Conservation (phyloP, 2,329 filamentous ascomycete genomes). For the Fusarium penzigii region DNA sequence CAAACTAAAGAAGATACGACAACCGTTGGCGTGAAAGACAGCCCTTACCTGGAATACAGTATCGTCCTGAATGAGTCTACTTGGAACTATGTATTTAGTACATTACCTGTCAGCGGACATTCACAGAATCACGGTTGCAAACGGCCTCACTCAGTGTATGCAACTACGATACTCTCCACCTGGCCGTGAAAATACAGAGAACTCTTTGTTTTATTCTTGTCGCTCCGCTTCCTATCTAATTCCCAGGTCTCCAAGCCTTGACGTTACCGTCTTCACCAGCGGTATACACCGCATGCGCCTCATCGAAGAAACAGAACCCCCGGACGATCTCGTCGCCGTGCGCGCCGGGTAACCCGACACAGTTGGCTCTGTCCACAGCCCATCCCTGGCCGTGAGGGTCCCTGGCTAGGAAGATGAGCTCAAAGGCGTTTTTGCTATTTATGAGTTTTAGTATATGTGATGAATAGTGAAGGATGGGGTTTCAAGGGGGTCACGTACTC, state of each 20-base stretch:
- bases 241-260: slow-evolving; percentile 53
- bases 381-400: slow-evolving; percentile 45
- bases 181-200: background rate
- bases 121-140: too few relatives aligned
- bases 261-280: slow-evolving; percentile 60
- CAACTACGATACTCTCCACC: background rate
- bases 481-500: slow-evolving; percentile 52
- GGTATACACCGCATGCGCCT: slow-evolving; percentile 59
- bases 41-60: too few relatives aligned
- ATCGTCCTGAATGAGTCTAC: too few relatives aligned
- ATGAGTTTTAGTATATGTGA: background rate
- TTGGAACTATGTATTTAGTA: too few relatives aligned
- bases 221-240: slow-evolving; percentile 20
- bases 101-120: too few relatives aligned
- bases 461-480: slow-evolving; percentile 32
- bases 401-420: slow-evolving; percentile 60
- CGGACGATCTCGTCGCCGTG: slow-evolving; percentile 66
- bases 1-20: too few relatives aligned
- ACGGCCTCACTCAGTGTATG: too few relatives aligned
- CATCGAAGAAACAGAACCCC: slow-evolving; percentile 64
- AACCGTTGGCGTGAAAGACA: too few relatives aligned
- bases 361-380: slow-evolving; percentile 55
- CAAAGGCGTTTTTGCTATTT: slow-evolving; percentile 55
- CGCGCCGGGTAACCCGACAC: slow-evolving; percentile 61
- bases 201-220: background rate